Evolutionary conservation across 371 early-diverging fungal genomes (phyloP).

Genomic region (Mucor sp.): DNA sequence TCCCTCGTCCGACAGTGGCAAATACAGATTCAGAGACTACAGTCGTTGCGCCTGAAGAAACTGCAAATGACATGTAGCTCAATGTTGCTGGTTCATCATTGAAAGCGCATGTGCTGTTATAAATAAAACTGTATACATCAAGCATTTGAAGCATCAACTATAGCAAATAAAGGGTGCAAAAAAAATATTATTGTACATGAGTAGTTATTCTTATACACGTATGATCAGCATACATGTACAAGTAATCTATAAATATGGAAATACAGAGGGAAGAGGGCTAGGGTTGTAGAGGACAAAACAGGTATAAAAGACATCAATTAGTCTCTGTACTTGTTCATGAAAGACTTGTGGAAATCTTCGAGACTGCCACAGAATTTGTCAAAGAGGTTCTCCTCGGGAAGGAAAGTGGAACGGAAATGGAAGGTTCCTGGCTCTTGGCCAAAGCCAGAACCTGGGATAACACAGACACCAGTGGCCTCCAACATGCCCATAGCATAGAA

Average conservation of each 20-base stretch:
- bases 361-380: slow-evolving; percentile 82
- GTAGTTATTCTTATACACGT: not conserved
- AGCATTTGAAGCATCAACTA: not conserved
- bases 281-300: not conserved
- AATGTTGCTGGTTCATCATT: not conserved
- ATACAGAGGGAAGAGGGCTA: not conserved
- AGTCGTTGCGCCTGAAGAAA: not conserved
- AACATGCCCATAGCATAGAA: slow-evolving; percentile 90
- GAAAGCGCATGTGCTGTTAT: not conserved
- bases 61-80: not conserved
- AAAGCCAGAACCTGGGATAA: slow-evolving; percentile 82
- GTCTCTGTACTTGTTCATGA: slow-evolving; percentile 74
- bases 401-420: slow-evolving; percentile 96
- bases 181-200: slow-evolving; percentile 3
- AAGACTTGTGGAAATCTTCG: slow-evolving; percentile 76
- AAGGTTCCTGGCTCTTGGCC: slow-evolving; percentile 88
- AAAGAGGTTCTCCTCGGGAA: slow-evolving; percentile 92
- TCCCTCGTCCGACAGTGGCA: not conserved
- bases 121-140: not conserved
- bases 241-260: not conserved
- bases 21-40: not conserved
- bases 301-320: not conserved
- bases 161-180: not conserved
- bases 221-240: not conserved
- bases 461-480: slow-evolving; percentile 85